Base-by-base conservation (phyloP, 306 rosid genomes). In the Vicia villosa region DNA sequence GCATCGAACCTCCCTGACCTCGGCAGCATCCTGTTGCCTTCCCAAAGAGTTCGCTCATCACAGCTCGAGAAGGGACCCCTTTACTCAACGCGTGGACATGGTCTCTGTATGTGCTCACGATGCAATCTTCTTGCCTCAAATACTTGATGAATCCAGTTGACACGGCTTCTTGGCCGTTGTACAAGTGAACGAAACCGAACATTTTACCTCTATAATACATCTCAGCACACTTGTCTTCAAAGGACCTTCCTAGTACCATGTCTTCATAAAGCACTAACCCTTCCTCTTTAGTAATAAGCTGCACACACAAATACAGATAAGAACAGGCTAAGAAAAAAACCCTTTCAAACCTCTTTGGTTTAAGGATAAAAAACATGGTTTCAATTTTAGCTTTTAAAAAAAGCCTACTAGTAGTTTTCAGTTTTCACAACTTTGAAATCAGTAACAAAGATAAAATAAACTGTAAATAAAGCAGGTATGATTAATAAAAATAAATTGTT, bases 1-100 rank as follows among this genome's bases (percentile, higher is more conserved):
- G 99, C 99, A 95, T 95, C 0, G 99, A 95, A 81, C 99, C 99
- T 5, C 99, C 99, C 76, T 95, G 99, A 68, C 99, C 99, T 1
- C 97, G 89, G 89, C 99, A 95, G 66, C 95, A 87, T 8, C 99
- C 99, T 0, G 99, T 91, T 12, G 95, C 85, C 89, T 89, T 95
- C 42, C 99, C 99, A n/a, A 89, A 95, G 41, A 95, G 97, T 81
- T 95, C 99, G 50, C 99, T 95, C 99, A 95, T 95, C 74, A 91
- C 99, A 6, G 75, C 86, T 10, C 96, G 89, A 49, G 99, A 85
- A 5, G 99, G 82, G 32, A 91, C 99, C 36, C 99, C 99, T 86
- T 95, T 95, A 75, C 99, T 95, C 79, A 95, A 54, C 0, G 99
- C 93, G 78, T 95, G 99, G n/a, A 95, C 99, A 14, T 95, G 99